These are phyloP conservation scores for Saksenaea vasiformis DNA, from an alignment of 371 early-diverging fungal genomes.

Conservation along the genomic window DNA sequence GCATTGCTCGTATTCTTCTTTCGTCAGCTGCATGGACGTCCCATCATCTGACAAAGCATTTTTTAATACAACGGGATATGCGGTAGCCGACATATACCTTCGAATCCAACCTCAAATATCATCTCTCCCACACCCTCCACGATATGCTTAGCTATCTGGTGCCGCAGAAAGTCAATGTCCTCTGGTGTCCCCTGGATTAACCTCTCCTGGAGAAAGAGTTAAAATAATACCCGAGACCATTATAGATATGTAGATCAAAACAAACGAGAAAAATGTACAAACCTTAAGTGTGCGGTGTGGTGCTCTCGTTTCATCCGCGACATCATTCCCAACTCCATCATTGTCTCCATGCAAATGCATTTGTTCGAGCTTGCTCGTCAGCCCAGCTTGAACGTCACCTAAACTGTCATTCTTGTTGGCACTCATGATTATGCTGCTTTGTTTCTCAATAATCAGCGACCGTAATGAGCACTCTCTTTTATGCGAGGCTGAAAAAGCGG, in stretches of 20 bases:
- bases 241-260: not conserved
- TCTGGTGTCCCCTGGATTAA: slow-evolving; percentile 44
- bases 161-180: slow-evolving; percentile 44
- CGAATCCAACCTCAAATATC: slow-evolving; percentile 75
- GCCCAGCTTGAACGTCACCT: not conserved
- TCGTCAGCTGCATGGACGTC: slow-evolving; percentile 63
- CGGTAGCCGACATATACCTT: slow-evolving; percentile 54
- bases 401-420: not conserved
- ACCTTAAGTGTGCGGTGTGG: not conserved
- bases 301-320: not conserved
- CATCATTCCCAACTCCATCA: not conserved
- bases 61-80: not conserved
- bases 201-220: slow-evolving; percentile 19
- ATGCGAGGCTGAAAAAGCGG: not conserved
- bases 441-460: not conserved
- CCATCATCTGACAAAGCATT: slow-evolving; percentile 61
- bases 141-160: slow-evolving; percentile 53
- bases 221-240: not conserved
- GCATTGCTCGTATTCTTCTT: slow-evolving; percentile 57
- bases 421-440: not conserved
- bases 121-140: slow-evolving; percentile 75
- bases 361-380: not conserved
- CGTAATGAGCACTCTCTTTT: not conserved
- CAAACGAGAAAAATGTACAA: not conserved
- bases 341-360: not conserved